These are phyloP conservation scores for Aegilops sharonensis DNA, from an alignment of 176 grass and related monocot species.

Conservation along the genomic window DNA sequence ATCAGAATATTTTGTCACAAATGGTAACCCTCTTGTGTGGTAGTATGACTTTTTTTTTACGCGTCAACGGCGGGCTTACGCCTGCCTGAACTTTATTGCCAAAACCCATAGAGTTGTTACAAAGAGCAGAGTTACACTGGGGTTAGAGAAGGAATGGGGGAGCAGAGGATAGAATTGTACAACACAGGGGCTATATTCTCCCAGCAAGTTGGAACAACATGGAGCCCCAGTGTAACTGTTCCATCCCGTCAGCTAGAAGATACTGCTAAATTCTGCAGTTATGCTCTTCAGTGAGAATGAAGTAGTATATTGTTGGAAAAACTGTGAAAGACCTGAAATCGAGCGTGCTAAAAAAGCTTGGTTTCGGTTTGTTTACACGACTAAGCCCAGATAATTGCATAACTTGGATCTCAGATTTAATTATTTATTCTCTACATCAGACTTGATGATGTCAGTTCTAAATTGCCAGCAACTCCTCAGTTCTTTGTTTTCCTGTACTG, in stretches of 20 bases:
- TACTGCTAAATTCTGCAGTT: background rate
- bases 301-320: background rate
- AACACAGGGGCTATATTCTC: too few relatives aligned
- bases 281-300: background rate
- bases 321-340: background rate
- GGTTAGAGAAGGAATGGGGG: too few relatives aligned
- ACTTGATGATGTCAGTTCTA: background rate
- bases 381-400: background rate
- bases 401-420: background rate
- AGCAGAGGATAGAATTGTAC: too few relatives aligned
- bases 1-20: background rate
- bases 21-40: background rate
- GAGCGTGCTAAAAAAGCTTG: background rate
- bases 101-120: too few relatives aligned
- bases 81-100: too few relatives aligned
- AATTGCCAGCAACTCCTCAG: background rate
- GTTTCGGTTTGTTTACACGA: constrained; percentile 14
- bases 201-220: too few relatives aligned
- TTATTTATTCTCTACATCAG: background rate
- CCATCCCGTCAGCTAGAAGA: background rate
- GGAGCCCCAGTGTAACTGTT: too few relatives aligned
- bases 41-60: too few relatives aligned
- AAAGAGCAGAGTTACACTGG: too few relatives aligned
- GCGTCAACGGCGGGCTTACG: too few relatives aligned
- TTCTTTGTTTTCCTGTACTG: too few relatives aligned